These are phyloP conservation scores for Pseudogymnoascus sp. DNA, from an alignment of 2,329 filamentous ascomycete species.

Conservation along the genomic window DNA sequence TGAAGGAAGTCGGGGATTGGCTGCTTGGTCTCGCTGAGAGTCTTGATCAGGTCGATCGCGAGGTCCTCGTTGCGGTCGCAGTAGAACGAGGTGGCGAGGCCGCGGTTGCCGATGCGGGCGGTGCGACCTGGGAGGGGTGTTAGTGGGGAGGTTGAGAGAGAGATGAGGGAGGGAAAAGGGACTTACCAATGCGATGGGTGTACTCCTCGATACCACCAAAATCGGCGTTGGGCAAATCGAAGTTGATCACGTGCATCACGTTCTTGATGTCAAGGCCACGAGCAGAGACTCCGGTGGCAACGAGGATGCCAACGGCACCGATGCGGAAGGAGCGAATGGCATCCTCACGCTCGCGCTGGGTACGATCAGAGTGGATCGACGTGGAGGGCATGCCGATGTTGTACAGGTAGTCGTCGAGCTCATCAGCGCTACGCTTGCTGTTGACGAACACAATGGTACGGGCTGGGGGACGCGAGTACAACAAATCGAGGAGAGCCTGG, in stretches of 20 bases:
- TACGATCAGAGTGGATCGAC: slow-evolving; percentile 81
- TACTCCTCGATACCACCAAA: slow-evolving; percentile 93
- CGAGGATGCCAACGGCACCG: slow-evolving; percentile 67
- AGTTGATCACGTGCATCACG: slow-evolving; percentile 89
- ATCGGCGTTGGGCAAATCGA: slow-evolving; percentile 64
- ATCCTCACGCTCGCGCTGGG: slow-evolving; percentile 85
- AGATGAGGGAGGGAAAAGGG: neutral
- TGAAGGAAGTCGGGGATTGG: slow-evolving; percentile 74
- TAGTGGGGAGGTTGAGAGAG: slow-evolving; percentile 8
- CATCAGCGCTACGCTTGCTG: slow-evolving; percentile 66
- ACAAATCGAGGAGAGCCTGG: slow-evolving; percentile 60
- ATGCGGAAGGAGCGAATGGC: slow-evolving; percentile 76
- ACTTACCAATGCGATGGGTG: slow-evolving; percentile 80
- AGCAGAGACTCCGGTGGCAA: slow-evolving; percentile 78
- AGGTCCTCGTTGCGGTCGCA: slow-evolving; percentile 67
- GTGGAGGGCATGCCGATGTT: slow-evolving; percentile 72
- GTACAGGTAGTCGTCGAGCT: slow-evolving; percentile 80
- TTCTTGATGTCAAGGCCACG: slow-evolving; percentile 84
- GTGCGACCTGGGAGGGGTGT: slow-evolving; percentile 59
- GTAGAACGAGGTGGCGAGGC: slow-evolving; percentile 83
- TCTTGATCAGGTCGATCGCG: slow-evolving; percentile 65
- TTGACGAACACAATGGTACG: slow-evolving; percentile 91
- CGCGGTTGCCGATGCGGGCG: slow-evolving; percentile 81
- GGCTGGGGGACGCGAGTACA: slow-evolving; percentile 60
- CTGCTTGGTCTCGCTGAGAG: slow-evolving; percentile 72